Evolutionary conservation across 208 protist genomes (phyloP).

Genomic region (Strigomonas culicis): DNA sequence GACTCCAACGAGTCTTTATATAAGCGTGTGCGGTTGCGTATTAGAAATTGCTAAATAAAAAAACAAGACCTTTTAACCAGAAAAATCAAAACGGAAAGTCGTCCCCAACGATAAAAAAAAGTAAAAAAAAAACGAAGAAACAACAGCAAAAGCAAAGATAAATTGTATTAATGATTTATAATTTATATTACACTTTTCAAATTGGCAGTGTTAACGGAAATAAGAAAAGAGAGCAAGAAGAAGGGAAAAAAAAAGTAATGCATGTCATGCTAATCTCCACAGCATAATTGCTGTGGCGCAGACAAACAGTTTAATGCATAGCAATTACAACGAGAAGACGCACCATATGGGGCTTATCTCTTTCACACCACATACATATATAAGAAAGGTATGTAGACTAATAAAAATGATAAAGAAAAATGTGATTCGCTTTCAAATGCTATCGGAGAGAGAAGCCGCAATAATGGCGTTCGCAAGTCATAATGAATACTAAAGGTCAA

Average conservation of each 20-base stretch:
- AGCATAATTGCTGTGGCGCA: not conserved
- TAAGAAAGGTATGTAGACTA: not conserved
- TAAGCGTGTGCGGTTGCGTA: no score
- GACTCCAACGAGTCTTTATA: no score
- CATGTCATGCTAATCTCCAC: not conserved
- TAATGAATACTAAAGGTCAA: not conserved
- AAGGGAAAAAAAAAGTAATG: no score
- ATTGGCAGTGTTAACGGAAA: not conserved
- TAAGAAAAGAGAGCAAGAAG: slow-evolving; percentile 6
- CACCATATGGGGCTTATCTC: not conserved
- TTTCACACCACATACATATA: not conserved
- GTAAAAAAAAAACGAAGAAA: not conserved
- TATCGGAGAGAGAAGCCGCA: no score
- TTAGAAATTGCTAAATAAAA: not conserved
- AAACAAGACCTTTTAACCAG: no score
- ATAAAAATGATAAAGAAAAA: no score
- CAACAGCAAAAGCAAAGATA: slow-evolving; percentile 1
- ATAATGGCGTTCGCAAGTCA: no score
- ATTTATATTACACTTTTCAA: not conserved
- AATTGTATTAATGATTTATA: not conserved
- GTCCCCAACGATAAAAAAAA: not conserved
- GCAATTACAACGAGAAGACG: not conserved
- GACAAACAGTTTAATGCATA: not conserved
- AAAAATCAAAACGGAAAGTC: no score
- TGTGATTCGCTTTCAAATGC: no score